Conservation (phyloP, 129 eudicot species). For the Kitagawia praeruptora region DNA sequence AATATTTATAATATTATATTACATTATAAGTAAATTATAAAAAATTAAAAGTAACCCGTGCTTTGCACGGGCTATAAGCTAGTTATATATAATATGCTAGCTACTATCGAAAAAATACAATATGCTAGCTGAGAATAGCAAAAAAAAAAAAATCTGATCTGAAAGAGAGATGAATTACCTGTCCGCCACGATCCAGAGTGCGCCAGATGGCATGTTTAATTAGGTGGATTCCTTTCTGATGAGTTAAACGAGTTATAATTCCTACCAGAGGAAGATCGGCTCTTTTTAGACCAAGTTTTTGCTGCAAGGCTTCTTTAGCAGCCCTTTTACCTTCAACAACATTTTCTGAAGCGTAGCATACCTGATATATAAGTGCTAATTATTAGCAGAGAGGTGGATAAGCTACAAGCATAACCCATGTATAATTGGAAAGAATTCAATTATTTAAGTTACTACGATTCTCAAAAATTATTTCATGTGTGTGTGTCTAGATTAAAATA, state of each 20-base stretch:
- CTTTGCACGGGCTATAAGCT: too few relatives aligned
- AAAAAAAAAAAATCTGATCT: not conserved
- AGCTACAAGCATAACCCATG: too few relatives aligned
- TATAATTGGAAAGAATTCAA: not conserved
- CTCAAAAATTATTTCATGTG: not conserved
- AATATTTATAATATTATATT: too few relatives aligned
- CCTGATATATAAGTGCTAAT: constrained; percentile 31
- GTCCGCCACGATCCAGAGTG: constrained; percentile 76
- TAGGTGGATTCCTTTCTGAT: constrained; percentile 96
- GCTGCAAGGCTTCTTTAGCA: constrained; percentile 93
- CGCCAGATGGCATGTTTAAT: constrained; percentile 97
- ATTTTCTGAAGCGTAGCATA: constrained; percentile 77
- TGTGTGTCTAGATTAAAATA: not conserved
- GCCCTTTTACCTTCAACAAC: constrained; percentile 93
- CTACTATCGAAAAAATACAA: not conserved
- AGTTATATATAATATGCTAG: not conserved
- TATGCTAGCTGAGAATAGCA: not conserved
- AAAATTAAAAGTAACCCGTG: too few relatives aligned
- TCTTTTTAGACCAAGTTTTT: constrained; percentile 55
- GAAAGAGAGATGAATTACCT: constrained; percentile 25
- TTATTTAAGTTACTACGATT: not conserved
- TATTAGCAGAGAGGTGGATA: constrained; percentile 1
- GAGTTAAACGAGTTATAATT: constrained; percentile 92
- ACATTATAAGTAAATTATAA: too few relatives aligned
- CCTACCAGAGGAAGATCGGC: constrained; percentile 85